Conservation (phyloP, 2,329 filamentous ascomycete genomes). For the Aspergillus ochraceus region DNA sequence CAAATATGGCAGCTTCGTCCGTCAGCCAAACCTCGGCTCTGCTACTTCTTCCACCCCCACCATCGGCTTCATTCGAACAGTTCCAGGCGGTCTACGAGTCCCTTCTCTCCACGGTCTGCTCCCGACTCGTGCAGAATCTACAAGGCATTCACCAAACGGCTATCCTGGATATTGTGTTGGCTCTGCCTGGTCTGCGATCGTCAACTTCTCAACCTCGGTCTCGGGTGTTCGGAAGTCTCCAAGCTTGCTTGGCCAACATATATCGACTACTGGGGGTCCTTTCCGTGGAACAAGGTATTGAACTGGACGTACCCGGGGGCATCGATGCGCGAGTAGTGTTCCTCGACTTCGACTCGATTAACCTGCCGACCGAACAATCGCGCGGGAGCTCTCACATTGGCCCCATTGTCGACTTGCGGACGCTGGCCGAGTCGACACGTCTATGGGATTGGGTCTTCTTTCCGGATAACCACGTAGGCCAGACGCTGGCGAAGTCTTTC, state of each 20-base stretch:
- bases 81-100: slow-evolving; percentile 62
- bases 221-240: slow-evolving; percentile 65
- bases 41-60: slow-evolving; percentile 64
- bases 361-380: slow-evolving; percentile 13
- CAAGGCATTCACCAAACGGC: slow-evolving; percentile 32
- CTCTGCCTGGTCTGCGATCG: slow-evolving; percentile 61
- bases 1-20: slow-evolving; percentile 22
- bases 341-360: slow-evolving; percentile 59
- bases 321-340: slow-evolving; percentile 76
- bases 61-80: slow-evolving; percentile 51
- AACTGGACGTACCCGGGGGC: slow-evolving; percentile 66
- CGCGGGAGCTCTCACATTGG: slow-evolving; percentile 36
- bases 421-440: slow-evolving; percentile 44
- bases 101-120: slow-evolving; percentile 57
- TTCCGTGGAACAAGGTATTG: slow-evolving; percentile 63
- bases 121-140: slow-evolving; percentile 45
- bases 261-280: slow-evolving; percentile 76
- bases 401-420: slow-evolving; percentile 51
- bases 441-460: slow-evolving; percentile 35
- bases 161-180: slow-evolving; percentile 61
- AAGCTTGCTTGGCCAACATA: slow-evolving; percentile 71
- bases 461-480: slow-evolving; percentile 27
- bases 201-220: slow-evolving; percentile 52
- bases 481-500: slow-evolving; percentile 31
- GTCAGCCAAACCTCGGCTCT: slow-evolving; percentile 41